These are phyloP conservation scores for Asterophora parasitica DNA, from an alignment of 768 basidiomycete species.

Conservation along the genomic window DNA sequence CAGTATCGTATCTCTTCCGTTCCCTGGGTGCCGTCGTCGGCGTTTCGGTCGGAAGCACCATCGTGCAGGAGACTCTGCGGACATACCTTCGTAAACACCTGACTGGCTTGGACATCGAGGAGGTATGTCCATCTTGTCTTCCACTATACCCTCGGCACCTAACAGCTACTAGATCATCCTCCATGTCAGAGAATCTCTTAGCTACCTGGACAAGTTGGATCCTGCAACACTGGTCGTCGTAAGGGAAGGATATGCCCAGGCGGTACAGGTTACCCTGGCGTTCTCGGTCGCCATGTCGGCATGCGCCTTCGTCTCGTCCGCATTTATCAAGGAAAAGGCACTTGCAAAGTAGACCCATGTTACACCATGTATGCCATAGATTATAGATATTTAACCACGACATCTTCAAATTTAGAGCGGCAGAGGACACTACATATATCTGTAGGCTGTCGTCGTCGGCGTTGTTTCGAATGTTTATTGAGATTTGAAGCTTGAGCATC, in stretches of 20 bases:
- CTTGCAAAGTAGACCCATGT: conserved; percentile 13
- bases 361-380: too few relatives aligned
- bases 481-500: too few relatives aligned
- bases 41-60: conserved; percentile 49
- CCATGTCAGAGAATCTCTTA: conserved; percentile 46
- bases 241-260: conserved; percentile 37
- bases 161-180: conserved; percentile 34
- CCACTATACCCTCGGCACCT: too few relatives aligned
- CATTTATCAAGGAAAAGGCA: conserved; percentile 51
- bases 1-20: conserved; percentile 64
- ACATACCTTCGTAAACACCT: conserved; percentile 37
- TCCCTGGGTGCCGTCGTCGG: conserved; percentile 57
- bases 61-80: conserved; percentile 50
- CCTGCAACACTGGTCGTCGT: conserved; percentile 32
- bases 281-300: conserved; percentile 40
- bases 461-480: too few relatives aligned
- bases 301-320: conserved; percentile 37
- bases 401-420: too few relatives aligned
- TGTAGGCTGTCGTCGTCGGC: too few relatives aligned
- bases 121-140: conserved; percentile 31
- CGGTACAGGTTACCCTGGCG: conserved; percentile 43
- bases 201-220: conserved; percentile 41
- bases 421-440: too few relatives aligned
- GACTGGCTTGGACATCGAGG: conserved; percentile 43
- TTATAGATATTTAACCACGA: too few relatives aligned